Base-by-base conservation (phyloP, 1,139 yeast species). In the Saccharomyces pastorianus region DNA sequence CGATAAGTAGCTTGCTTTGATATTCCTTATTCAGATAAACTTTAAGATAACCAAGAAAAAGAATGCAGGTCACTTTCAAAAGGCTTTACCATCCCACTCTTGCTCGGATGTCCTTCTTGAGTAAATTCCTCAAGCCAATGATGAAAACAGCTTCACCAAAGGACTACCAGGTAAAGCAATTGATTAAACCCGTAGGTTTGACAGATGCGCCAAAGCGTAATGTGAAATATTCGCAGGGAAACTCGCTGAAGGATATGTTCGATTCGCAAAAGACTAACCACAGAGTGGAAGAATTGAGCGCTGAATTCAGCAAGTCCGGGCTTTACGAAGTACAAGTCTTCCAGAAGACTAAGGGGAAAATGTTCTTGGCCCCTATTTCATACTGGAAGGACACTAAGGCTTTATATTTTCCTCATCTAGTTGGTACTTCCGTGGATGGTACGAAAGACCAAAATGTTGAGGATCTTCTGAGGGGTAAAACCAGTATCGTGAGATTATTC, bases 291-390 rank as follows among this genome's bases (percentile, higher is more conserved):
- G 89, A 76, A 57, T 72, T 88, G 56, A 90, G 88, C 64, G 79
- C 81, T 56, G 97, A 90, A 68, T 79, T 90, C 60, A 82, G 88
- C 42, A 88, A 85, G 64, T 87, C 96, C 13, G 90, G 95, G 26
- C 83, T 89, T 75, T 85, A 85, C 63, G 96, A 90, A 61, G 78
- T 89, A 61, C 85, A 88, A 64, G 83, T 88, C 0, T 91, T 84
- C 67, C 76, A 85, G 52, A 85, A 85, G 61, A 87, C 95, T 2
- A 81, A 83, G 48, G 98, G 98, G 38, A 89, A 90, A 71, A 76
- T 90, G 60, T 93, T 90, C 73, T 74, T 79, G 17, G 83, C 96
- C 0, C 98, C 98, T 0, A 74, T 79, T 11, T 81, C 91, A 1
- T 85, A 80, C 61, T 90, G 93, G 78, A 81, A 79, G 56, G 72